Evolutionary conservation across 2,329 filamentous ascomycete genomes (phyloP), one percentile per base, ranked within the genome.

Genomic region (Apiospora hydei): DNA sequence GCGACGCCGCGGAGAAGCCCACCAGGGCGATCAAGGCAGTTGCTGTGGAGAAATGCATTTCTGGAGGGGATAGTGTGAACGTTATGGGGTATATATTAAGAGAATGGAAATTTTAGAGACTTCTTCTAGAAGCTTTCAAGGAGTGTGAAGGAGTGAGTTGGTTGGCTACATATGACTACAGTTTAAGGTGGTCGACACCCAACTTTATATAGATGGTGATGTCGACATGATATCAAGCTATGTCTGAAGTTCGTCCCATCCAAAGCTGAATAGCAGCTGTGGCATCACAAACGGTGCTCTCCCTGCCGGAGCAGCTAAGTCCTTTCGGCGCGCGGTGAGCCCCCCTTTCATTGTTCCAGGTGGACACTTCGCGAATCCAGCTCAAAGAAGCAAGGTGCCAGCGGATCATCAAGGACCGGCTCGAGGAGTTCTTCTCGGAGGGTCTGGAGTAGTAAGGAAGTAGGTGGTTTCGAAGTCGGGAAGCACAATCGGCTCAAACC

Each of bases 11-110:
- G 21, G 67, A 51, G 11, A 41, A 43, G 53, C 69, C 66, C 3
- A 46, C 69, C 34, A 73, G 71, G 44, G 70, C 71, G 47, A 68
- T 53, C 16, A 72, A 24, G 41, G 21, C 41, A 30, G 66, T 47
- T 30, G 66, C 41, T 21, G 66, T 21, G 26, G 43, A 47, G 66
- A 68, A 68, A 68, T 68, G 66, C 66, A 68, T 68, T 2, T n/a
- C 26, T 67, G 64, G 8, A 24, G n/a, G 18, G 4, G 16, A 38
- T 26, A 51, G 26, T 51, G 38, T 14, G 6, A 41, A 4, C 13
- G 57, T 24, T 34, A 61, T 16, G 8, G 26, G 26, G 7, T 18
- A 49, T 38, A 38, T 38, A n/a, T 10, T 1, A 4, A 38, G 16
- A 38, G 30, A 46, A 18, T 0, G 46, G 21, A 24, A 24, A 43